These are phyloP conservation scores for Spergularia azorica DNA, from an alignment of 179 eudicot species.

Conservation along the genomic window DNA sequence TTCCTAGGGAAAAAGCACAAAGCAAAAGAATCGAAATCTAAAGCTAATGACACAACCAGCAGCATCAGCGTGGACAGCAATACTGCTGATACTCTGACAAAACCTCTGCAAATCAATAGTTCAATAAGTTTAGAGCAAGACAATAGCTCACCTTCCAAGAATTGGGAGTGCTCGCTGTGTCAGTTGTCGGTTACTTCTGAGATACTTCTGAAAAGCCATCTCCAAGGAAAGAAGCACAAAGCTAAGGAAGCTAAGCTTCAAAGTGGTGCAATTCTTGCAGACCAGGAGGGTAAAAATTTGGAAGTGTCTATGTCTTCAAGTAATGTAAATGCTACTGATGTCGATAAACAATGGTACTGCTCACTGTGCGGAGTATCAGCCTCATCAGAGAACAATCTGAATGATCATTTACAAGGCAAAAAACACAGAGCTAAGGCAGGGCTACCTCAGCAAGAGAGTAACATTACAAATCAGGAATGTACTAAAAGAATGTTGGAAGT, in stretches of 20 bases:
- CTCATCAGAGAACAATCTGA: constrained; percentile 29
- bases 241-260: constrained; percentile 36
- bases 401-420: constrained; percentile 32
- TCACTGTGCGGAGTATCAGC: constrained; percentile 34
- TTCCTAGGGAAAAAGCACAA: constrained; percentile 38
- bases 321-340: constrained; percentile 7
- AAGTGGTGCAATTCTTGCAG: not conserved
- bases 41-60: constrained; percentile 9
- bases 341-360: constrained; percentile 29
- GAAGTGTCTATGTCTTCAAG: constrained; percentile 1
- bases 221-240: constrained; percentile 44
- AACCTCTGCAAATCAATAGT: not conserved
- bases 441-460: constrained; percentile 6
- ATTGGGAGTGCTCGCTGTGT: constrained; percentile 38
- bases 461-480: not conserved
- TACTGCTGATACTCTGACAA: not conserved
- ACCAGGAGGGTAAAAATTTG: not conserved
- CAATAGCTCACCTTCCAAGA: constrained; percentile 16
- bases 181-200: constrained; percentile 28
- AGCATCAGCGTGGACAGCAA: not conserved
- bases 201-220: constrained; percentile 24
- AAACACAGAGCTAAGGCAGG: constrained; percentile 36
- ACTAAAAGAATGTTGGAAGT: not conserved
- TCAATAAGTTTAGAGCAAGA: constrained; percentile 1
- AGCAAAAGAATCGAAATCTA: constrained; percentile 32